Base-by-base conservation (phyloP, 305 asterid genomes). In the Rubia tinctorum region DNA sequence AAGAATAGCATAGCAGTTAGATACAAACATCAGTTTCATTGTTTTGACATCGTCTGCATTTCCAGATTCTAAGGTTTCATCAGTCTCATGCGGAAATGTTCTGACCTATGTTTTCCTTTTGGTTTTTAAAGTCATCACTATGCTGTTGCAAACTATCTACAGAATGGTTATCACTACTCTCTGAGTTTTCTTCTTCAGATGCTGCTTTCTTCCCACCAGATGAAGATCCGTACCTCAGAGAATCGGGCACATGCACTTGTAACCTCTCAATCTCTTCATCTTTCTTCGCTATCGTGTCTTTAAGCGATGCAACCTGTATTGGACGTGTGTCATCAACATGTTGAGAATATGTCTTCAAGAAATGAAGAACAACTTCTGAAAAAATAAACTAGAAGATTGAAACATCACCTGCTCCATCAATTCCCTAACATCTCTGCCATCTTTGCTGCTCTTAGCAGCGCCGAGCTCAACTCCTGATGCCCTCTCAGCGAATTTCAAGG, bases 211-310 rank as follows among this genome's bases (percentile, higher is more conserved):
- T 69, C 60, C 73, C 76, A 20, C 73, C 64, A 66, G 78, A 81
- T 63, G 69, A 56, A 61, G 81, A 71, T 42, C 79, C 83, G 66
- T 85, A 87, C 96, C 93, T 91, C 80, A 77, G 73, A 58, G 91
- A 80, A 75, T 63, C 76, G 8, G 81, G 65, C 62, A 68, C 82
- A 68, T 55, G 80, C 63, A 70, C 55, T 80, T 90, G 95, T 78
- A 90, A 79, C 79, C 86, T 77, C 74, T 75, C 82, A 58, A 80
- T 77, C 78, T 80, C 80, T 22, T 80, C 82, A 68, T 80, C 84
- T 73, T 80, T 80, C 69, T 75, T 77, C 13, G 80, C 77, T 44
- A 80, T 72, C n/a, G 75, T 65, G 47, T 80, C 84, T 72, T 77
- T 82, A 44, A 80, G 84, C 13, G 82, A 55, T 34, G 78, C 74